phyloP scores from a whole-genome alignment of 2,329 filamentous ascomycete genomes.

The Nannizziopsis arthrosporioides region DNA sequence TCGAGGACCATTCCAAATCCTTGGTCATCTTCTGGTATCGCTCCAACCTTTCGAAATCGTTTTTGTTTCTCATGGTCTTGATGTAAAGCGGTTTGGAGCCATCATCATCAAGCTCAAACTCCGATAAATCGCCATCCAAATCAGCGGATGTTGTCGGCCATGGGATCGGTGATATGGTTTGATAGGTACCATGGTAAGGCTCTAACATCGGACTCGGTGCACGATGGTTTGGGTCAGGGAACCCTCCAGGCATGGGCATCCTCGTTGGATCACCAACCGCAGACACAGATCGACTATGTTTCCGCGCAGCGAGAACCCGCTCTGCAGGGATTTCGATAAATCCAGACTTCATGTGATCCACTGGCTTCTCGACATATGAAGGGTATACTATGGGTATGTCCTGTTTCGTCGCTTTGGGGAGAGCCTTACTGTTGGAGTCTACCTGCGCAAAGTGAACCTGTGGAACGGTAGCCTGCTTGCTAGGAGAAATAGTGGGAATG shows the following conservation, averaged over 20 bases:
- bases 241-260: slow-evolving; percentile 20
- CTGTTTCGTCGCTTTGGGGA: slow-evolving; percentile 19
- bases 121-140: slow-evolving; percentile 43
- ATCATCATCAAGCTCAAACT: slow-evolving; percentile 37
- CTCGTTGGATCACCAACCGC: slow-evolving; percentile 29
- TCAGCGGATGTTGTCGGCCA: slow-evolving; percentile 55
- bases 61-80: slow-evolving; percentile 20
- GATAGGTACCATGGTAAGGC: slow-evolving; percentile 86
- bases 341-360: slow-evolving; percentile 15
- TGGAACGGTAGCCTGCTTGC: slow-evolving; percentile 24
- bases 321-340: neutral
- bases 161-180: slow-evolving; percentile 89
- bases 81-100: slow-evolving; percentile 18
- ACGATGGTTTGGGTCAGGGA: slow-evolving; percentile 35
- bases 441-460: slow-evolving; percentile 32
- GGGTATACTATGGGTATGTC: neutral
- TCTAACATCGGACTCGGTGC: slow-evolving; percentile 79
- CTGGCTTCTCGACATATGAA: neutral
- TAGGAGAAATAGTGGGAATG: slow-evolving; percentile 12
- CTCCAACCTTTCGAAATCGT: slow-evolving; percentile 27
- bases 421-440: slow-evolving; percentile 31
- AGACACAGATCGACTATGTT: slow-evolving; percentile 29
- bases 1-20: slow-evolving; percentile 27
- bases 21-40: slow-evolving; percentile 38
- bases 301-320: slow-evolving; percentile 15